Base-by-base conservation (phyloP, 306 rosid species). In the Castanospermum australe region DNA sequence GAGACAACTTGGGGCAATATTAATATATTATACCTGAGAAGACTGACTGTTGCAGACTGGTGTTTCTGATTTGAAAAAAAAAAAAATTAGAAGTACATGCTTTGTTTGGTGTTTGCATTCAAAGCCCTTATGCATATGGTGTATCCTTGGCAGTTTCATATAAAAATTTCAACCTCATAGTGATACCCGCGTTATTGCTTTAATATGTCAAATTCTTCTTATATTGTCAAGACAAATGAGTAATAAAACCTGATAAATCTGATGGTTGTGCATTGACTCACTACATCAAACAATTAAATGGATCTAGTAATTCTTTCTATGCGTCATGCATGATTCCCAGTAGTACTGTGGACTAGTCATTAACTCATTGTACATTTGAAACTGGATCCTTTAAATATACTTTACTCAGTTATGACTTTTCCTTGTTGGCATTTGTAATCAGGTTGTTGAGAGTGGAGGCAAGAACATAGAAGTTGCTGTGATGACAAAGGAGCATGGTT, bases 391-490 rank as follows among this genome's bases (percentile, higher is more conserved):
- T 18, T 65, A 15, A 69, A 44, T 39, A 12, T 44, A 21, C 21
- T 13, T 38, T 33, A 32, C 20, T 68, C 25, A 35, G 25, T 45
- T 28, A 0, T 82, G 75, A 61, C n/a, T 41, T 78, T 63, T 20
- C 9, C 25, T 72, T 82, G 78, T 25, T 48, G 63, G 36, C 47
- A 33, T 51, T 36, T 72, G 68, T 64, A 63, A 78, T 66, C 84
- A 95, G 99, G 99, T 95, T 84, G 99, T 95, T 13, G 99, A 95
- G 90, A 95, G 99, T 64, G 99, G 99, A 2, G 99, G 99, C 18
- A 95, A 95, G 88, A 95, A 92, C 90, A 91, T 95, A 57, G 99
- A 95, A 86, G 98, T 95, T 73, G 99, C 97, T 57, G 98, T 90
- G 71, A 91, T 95, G 99, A 95, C 97, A 1, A 91, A 74, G 88